These are phyloP conservation scores for Trichoderma atrobrunneum DNA, from an alignment of 2,329 filamentous ascomycete genomes.

Conservation along the genomic window DNA sequence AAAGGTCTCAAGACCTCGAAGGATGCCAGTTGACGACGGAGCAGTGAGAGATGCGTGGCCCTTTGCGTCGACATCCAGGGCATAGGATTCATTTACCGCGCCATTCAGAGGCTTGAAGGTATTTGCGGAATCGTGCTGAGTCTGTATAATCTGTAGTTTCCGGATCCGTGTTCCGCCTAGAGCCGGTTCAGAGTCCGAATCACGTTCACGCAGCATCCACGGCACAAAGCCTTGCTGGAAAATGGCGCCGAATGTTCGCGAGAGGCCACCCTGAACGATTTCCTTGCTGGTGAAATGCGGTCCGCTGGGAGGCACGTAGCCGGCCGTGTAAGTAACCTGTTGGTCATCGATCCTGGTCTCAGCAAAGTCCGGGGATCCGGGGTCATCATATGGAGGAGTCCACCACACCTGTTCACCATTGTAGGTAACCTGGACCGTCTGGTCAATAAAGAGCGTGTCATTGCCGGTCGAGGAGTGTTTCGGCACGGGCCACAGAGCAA, in stretches of 20 bases:
- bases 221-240: constrained; percentile 69
- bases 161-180: constrained; percentile 47
- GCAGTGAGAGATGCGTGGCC: constrained; percentile 64
- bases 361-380: constrained; percentile 8
- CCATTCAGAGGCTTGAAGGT: constrained; percentile 61
- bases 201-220: constrained; percentile 70
- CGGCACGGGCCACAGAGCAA: constrained; percentile 60
- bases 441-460: constrained; percentile 52
- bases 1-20: constrained; percentile 73
- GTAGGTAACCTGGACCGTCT: constrained; percentile 53
- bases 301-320: constrained; percentile 41
- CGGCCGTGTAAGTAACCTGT: constrained; percentile 48
- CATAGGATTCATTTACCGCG: constrained; percentile 74
- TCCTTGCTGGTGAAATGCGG: constrained; percentile 48
- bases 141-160: constrained; percentile 62
- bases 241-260: constrained; percentile 61
- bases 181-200: constrained; percentile 63
- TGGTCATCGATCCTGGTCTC: constrained; percentile 15
- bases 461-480: constrained; percentile 50
- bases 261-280: constrained; percentile 55
- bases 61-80: constrained; percentile 54
- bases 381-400: neutral
- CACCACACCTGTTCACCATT: constrained; percentile 42
- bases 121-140: constrained; percentile 47
- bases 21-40: constrained; percentile 63